Evolutionary conservation across 192 early-diverging fungal species (phyloP), one percentile per base, ranked within the genome.

Genomic region (Jimgerdemannia flammicorona): DNA sequence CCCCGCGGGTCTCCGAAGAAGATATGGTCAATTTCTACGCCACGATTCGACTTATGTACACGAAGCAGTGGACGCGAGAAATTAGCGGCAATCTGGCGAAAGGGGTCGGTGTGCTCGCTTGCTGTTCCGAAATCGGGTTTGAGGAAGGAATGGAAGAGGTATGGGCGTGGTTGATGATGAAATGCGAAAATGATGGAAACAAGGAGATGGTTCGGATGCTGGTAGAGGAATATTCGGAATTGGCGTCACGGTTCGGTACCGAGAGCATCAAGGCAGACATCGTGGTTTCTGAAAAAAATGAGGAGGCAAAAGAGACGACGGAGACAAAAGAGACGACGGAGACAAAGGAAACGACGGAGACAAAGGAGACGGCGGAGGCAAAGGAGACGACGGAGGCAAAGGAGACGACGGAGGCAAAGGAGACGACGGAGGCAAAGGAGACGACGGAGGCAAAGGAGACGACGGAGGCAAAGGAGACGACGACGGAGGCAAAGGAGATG

Each of bases 21-120:
- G 74, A 79, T 64, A 76, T 79, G 29, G 14, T 75, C n/a, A 70
- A 79, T 39, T 75, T 79, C 42, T 72, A 79, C 59, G 29, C 14
- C 39, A 75, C 78, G n/a, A 76, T 79, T 29, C 74, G 75, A 68
- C 68, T 79, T 20, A 76, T 79, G 74, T 75, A 79, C 39, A 79
- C 78, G 14, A 79, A 79, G n/a, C 49, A 41, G 3, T 79, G 78
- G 78, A 40, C 72, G 29, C 20, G 17, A 3, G 74, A 75, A 66
- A 64, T 79, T 3, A 69, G 42, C 40, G 68, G 43, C 63, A 44
- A 79, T 14, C 54, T 76, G 39, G 54, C 78, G 9, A 77, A 79
- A 76, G 75, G 70, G 3, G 75, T 76, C 1, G 78, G 78, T 9
- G 63, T 75, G 39, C 49, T 79, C 10, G 69, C 73, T 1, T 73